These are phyloP conservation scores for Aphanomyces cochlioides DNA, from an alignment of 352 stramenopile species.

Conservation along the genomic window DNA sequence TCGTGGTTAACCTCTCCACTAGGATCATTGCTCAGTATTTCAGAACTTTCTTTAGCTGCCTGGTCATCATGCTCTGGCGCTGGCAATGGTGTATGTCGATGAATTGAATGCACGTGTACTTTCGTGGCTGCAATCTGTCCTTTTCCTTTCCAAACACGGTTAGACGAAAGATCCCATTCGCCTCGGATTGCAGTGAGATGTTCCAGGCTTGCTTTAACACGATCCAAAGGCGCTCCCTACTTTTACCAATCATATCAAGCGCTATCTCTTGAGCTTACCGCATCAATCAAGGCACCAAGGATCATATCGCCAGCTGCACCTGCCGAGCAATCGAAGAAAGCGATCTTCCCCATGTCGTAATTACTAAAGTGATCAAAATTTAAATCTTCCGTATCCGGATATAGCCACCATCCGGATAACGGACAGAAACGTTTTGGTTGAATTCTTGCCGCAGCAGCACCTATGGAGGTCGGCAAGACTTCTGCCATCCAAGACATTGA, in stretches of 20 bases:
- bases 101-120: slow-evolving; percentile 83
- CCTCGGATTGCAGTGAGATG: slow-evolving; percentile 62
- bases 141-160: slow-evolving; percentile 74
- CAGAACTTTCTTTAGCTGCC: background rate
- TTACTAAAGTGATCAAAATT: background rate
- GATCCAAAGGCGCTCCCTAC: slow-evolving; percentile 57
- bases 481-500: slow-evolving; percentile 23
- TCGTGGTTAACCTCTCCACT: slow-evolving; percentile 35
- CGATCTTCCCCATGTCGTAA: slow-evolving; percentile 41
- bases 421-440: background rate
- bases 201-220: slow-evolving; percentile 53
- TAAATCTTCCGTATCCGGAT: background rate
- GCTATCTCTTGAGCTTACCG: slow-evolving; percentile 37
- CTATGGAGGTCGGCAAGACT: slow-evolving; percentile 10
- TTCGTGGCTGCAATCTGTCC: slow-evolving; percentile 88
- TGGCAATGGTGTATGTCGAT: slow-evolving; percentile 59
- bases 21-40: slow-evolving; percentile 1
- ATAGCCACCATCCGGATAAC: no score
- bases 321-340: slow-evolving; percentile 87
- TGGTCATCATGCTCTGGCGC: slow-evolving; percentile 30
- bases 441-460: slow-evolving; percentile 4
- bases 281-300: slow-evolving; percentile 83
- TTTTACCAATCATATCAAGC: slow-evolving; percentile 8
- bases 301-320: slow-evolving; percentile 90
- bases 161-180: slow-evolving; percentile 81